Evolutionary conservation across 2,329 filamentous ascomycete genomes (phyloP), one percentile per base, ranked within the genome.

Genomic region (Hymenoscyphus occultus): DNA sequence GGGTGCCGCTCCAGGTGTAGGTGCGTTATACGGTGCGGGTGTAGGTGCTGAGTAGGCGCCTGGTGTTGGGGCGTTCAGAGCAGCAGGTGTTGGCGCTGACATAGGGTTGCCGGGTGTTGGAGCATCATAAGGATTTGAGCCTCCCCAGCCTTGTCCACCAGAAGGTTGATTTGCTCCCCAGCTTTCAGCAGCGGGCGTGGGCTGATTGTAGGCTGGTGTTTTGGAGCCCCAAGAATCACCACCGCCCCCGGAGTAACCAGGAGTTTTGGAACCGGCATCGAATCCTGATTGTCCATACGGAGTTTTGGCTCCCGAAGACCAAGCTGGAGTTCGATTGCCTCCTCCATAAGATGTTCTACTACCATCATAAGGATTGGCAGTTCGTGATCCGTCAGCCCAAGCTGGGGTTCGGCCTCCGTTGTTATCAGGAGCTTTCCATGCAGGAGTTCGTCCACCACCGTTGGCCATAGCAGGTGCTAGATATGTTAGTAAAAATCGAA

Each of bases 241-340:
- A 6, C 90, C 87, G 61, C 82, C 84, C 73, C 83, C 85, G 62
- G 83, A 84, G 61, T 90, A 93, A 1, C 86, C 88, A 2, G 93
- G 93, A 0, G 92, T 96, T 76, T 93, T 91, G 39, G 89, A 90
- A 7, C 89, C 89, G 64, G 84, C 82, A 63, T 83, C 85, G 72
- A 90, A 91, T 22, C 83, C 85, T 80, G 22, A 74, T 22, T 75
- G 73, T 22, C 74, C 74, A 67, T 82, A 82, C 62, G 91, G 81
- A 0, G 90, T 94, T 76, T 90, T 89, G 62, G 89, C 86, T 61
- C 90, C 90, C 1, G 92, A 90, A 65, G 89, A 88, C 90, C 90
- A 93, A 5, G 89, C 90, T 7, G 90, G 90, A 1, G 90, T 93
- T 62, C 90, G 86, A 59, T 84, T 84, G 39, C 88, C 87, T 28